Conservation (phyloP, 768 basidiomycete species). For the Lactarius akahatsu region DNA sequence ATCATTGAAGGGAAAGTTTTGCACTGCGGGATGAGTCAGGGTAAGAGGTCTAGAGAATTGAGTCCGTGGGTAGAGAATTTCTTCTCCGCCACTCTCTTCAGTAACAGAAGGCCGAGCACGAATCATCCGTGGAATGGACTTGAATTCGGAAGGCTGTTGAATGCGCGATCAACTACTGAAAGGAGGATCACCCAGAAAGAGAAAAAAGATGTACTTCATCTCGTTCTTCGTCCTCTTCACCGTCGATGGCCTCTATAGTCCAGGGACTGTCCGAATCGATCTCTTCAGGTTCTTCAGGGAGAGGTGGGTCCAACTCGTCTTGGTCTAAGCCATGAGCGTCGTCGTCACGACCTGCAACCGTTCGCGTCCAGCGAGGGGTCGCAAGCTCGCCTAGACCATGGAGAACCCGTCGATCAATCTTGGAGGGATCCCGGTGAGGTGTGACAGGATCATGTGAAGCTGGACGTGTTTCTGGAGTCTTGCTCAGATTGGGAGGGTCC, state of each 20-base stretch:
- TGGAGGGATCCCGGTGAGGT: slow-evolving; percentile 71
- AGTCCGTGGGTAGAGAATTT: slow-evolving; percentile 80
- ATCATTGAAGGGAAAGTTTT: slow-evolving; percentile 5
- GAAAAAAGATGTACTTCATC: slow-evolving; percentile 53
- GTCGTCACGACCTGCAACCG: slow-evolving; percentile 40
- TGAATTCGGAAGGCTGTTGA: slow-evolving; percentile 45
- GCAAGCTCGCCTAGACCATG: slow-evolving; percentile 95
- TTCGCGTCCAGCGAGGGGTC: slow-evolving; percentile 89
- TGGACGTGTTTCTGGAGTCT: slow-evolving; percentile 59
- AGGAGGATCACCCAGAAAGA: slow-evolving; percentile 7
- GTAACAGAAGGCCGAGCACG: slow-evolving; percentile 64
- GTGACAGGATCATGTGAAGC: slow-evolving; percentile 56
- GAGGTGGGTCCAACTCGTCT: slow-evolving; percentile 33
- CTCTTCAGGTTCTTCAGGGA: slow-evolving; percentile 43
- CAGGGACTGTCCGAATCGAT: slow-evolving; percentile 75
- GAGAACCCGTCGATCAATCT: slow-evolving; percentile 82
- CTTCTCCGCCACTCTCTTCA: slow-evolving; percentile 87
- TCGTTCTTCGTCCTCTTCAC: slow-evolving; percentile 62
- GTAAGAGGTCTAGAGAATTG: slow-evolving; percentile 24
- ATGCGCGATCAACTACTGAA: slow-evolving; percentile 7
- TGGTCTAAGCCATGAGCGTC: slow-evolving; percentile 39
- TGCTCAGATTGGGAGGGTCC: slow-evolving; percentile 41
- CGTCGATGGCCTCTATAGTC: slow-evolving; percentile 86
- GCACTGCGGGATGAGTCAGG: background rate
- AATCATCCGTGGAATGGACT: slow-evolving; percentile 48